Base-by-base conservation (phyloP, 2,329 filamentous ascomycete genomes). In the Acephala macrosclerotiorum region DNA sequence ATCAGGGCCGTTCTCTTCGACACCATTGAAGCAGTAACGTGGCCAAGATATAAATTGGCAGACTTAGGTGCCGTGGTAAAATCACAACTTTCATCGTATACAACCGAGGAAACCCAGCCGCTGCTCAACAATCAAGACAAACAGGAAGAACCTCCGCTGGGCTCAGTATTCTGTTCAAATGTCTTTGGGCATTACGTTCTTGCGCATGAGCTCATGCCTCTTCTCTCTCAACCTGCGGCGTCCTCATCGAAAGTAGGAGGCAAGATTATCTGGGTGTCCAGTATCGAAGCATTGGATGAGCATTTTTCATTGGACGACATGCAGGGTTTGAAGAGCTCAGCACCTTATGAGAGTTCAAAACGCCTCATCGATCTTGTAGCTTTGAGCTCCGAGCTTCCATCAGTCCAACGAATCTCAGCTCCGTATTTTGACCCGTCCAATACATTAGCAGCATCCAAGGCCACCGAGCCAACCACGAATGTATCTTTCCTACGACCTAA, bases 101-200 rank as follows among this genome's bases (percentile, higher is more conserved):
- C 55, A 2, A 22, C 12, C 22, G 69, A 72, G 42, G 60, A 16
- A 75, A 78, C 2, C 29, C 76, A 78, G 68, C 66, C 68, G 9
- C 60, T 74, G 29, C 61, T 71, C 55, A 66, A 47, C 59, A 55
- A 66, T 20, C 64, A 70, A 26, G 57, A 67, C 16, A 64, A 63
- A 36, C 22, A 61, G 12, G 72, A 80, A 18, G 86, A 89, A 65
- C 89, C 90, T 0, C 80, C 82, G 5, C 81, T 99, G 0, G 94
- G 93, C 2, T 85, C 93, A 71, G 88, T 97, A 20, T 99, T 98
- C 77, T 91, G 90, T 76, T 91, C 95, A 58, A 98, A 98, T 75
- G 86, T 97, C 35, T 98, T 99, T 76, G 96, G 96, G 0, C 96
- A 99, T 80, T 98, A 99, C 77, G 81, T 97, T 74, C 87, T 99